Evolutionary conservation across 306 rosid genomes (phyloP).

Genomic region (Trifolium fragiferum): DNA sequence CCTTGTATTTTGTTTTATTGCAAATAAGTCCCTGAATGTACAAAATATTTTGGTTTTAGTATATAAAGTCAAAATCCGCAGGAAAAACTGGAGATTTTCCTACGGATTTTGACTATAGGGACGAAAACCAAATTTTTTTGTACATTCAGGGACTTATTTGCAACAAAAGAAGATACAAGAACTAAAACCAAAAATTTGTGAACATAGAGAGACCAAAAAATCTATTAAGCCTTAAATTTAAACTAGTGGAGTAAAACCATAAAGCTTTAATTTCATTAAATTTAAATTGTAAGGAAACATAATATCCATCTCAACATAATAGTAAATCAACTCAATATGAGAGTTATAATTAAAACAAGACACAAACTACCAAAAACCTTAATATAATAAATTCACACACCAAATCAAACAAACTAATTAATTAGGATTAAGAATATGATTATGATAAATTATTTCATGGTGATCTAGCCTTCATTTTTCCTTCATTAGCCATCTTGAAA

Average conservation of each 20-base stretch:
- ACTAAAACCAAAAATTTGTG: too few relatives aligned
- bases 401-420: conserved; percentile 27
- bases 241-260: conserved; percentile 35
- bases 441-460: conserved; percentile 37
- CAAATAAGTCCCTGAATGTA: too few relatives aligned
- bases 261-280: conserved; percentile 39
- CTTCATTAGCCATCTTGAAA: conserved; percentile 92
- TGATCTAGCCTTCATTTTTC: conserved; percentile 57
- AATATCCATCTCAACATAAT: conserved; percentile 36
- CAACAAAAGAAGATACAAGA: too few relatives aligned
- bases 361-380: conserved; percentile 42
- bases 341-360: conserved; percentile 36
- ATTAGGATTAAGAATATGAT: neutral
- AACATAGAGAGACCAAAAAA: too few relatives aligned
- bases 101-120: too few relatives aligned
- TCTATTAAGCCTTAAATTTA: too few relatives aligned
- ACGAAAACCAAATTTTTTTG: too few relatives aligned
- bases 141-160: too few relatives aligned
- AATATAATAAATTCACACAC: conserved; percentile 34
- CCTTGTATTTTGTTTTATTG: too few relatives aligned
- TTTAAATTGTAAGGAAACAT: conserved; percentile 38
- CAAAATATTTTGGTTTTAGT: too few relatives aligned
- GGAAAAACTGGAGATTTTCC: too few relatives aligned
- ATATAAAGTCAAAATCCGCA: too few relatives aligned
- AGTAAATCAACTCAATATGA: conserved; percentile 34